phyloP scores from a whole-genome alignment of 164 flowering plant species.

The Vitis amurensis region DNA sequence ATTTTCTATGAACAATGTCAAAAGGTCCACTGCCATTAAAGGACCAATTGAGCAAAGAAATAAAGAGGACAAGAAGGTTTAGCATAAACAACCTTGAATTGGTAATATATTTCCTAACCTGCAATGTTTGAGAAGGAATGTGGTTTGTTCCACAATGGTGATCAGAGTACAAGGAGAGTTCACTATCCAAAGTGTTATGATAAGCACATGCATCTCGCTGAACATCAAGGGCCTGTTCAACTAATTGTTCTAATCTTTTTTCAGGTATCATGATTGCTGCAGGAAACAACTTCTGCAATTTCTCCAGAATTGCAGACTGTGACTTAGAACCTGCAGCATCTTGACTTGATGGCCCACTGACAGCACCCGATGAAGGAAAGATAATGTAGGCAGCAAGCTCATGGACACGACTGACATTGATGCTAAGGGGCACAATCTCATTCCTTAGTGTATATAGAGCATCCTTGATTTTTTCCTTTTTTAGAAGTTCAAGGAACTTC shows the following conservation, averaged over 20 bases:
- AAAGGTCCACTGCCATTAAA: no score
- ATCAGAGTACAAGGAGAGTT: constrained; percentile 74
- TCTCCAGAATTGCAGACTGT: constrained; percentile 48
- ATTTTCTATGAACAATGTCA: no score
- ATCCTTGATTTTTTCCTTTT: constrained; percentile 44
- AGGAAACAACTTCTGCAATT: constrained; percentile 75
- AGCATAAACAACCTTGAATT: not conserved
- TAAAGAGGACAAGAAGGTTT: no score
- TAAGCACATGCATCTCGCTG: constrained; percentile 71
- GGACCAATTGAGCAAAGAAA: no score
- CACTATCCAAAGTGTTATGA: constrained; percentile 67
- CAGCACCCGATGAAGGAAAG: constrained; percentile 32
- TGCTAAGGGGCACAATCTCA: constrained; percentile 70
- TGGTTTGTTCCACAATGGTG: constrained; percentile 80
- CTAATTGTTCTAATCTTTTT: constrained; percentile 50
- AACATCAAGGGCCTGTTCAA: constrained; percentile 76
- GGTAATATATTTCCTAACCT: constrained; percentile 43
- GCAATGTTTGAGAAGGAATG: constrained; percentile 74
- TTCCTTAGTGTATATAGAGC: constrained; percentile 67
- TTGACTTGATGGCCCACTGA: constrained; percentile 28
- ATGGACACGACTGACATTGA: constrained; percentile 48
- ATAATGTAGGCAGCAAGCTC: constrained; percentile 65
- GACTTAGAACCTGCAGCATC: constrained; percentile 32
- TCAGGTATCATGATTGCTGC: constrained; percentile 34
- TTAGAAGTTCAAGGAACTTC: constrained; percentile 67